Conservation (phyloP, 2,329 filamentous ascomycete genomes). For the Peltaster fructicola region DNA sequence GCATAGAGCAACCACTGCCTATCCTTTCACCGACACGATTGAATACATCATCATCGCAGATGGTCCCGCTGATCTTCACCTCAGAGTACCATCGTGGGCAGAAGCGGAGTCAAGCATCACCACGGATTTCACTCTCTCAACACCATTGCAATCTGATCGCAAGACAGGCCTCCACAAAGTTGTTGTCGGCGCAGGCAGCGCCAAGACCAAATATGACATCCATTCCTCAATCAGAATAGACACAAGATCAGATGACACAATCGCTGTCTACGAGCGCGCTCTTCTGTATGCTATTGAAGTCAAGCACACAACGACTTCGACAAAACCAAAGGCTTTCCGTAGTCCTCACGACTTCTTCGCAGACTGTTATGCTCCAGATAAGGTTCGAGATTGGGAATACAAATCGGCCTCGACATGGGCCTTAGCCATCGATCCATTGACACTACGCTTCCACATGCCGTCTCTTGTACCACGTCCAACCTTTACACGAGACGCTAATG, state of each 20-base stretch:
- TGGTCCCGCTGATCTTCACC: constrained; percentile 24
- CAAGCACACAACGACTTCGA: constrained; percentile 9
- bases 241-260: constrained; percentile 23
- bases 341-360: constrained; percentile 4
- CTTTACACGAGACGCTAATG: constrained; percentile 17
- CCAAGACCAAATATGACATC: constrained; percentile 20
- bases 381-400: constrained; percentile 15
- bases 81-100: constrained; percentile 31
- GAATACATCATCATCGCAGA: constrained; percentile 23
- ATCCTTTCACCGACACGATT: constrained; percentile 28
- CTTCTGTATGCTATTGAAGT: constrained; percentile 22
- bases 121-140: constrained; percentile 1
- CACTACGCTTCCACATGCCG: constrained; percentile 9
- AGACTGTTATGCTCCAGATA: constrained; percentile 8
- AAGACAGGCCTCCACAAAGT: constrained; percentile 23
- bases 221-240: constrained; percentile 17
- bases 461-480: constrained; percentile 16
- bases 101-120: constrained; percentile 7
- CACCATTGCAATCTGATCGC: constrained; percentile 17
- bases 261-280: constrained; percentile 20
- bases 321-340: constrained; percentile 8
- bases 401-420: constrained; percentile 19
- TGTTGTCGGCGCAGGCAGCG: constrained; percentile 17
- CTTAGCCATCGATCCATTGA: constrained; percentile 19
- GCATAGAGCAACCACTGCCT: too few relatives aligned